Percentiles rank a stretch among this genome's conserved stretches.
phyloP scores from a whole-genome alignment of 768 basidiomycete genomes.

The Mycena chlorophos region DNA sequence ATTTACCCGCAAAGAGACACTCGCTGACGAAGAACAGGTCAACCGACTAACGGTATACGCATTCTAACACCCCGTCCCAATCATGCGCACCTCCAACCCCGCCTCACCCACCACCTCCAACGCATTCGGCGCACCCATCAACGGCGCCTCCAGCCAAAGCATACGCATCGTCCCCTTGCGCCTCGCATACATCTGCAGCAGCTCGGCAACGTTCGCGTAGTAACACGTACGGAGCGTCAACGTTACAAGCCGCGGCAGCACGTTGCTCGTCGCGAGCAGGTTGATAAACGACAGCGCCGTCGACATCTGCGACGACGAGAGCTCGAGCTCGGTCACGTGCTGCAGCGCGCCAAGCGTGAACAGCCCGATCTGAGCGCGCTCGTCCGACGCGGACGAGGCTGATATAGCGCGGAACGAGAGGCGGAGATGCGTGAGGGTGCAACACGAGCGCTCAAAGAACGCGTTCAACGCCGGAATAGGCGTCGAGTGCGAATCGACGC shows the following conservation, averaged over 20 bases:
- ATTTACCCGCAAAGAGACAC: neutral
- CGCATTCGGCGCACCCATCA: neutral
- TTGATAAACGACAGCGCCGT: neutral
- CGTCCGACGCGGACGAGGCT: neutral
- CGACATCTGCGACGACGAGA: neutral
- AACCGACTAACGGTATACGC: slow-evolving; percentile 9
- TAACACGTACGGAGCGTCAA: neutral
- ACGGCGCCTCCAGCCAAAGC: neutral
- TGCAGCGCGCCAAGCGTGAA: neutral
- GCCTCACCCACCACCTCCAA: neutral
- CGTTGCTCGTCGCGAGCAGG: neutral
- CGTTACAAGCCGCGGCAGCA: neutral
- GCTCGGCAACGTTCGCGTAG: neutral
- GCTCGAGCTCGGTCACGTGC: neutral
- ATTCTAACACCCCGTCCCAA: too few relatives aligned
- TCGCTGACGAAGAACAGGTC: neutral
- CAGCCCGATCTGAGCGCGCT: neutral
- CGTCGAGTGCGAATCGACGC: neutral
- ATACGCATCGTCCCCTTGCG: neutral
- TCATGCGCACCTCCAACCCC: neutral
- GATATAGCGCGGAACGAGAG: neutral
- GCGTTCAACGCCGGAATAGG: neutral
- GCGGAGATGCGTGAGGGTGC: neutral
- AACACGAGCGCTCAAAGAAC: neutral
- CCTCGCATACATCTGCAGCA: neutral